phyloP scores from a whole-genome alignment of 129 eudicot species.

The Lactuca sativa region DNA sequence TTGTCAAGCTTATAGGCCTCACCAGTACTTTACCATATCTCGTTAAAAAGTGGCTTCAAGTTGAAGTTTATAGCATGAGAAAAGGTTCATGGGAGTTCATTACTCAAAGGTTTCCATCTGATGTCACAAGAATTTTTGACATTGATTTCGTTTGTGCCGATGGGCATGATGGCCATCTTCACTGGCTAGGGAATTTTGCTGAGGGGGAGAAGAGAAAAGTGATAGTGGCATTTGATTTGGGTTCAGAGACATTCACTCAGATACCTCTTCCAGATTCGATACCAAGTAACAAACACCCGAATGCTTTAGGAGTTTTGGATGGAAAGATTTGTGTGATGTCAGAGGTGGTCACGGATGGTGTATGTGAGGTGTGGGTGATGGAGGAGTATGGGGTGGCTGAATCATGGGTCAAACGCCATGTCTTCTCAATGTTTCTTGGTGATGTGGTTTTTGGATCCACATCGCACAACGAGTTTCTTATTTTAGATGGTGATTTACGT shows the following conservation, averaged over 20 bases:
- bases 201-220: too few species aligned
- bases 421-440: too few species aligned
- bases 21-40: too few species aligned
- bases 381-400: too few species aligned
- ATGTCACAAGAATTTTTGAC: not conserved
- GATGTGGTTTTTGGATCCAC: too few species aligned
- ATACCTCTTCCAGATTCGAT: not conserved
- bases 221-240: not conserved
- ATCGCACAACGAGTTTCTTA: not conserved
- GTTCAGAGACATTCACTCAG: not conserved
- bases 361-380: not conserved
- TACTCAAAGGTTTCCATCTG: not conserved
- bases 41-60: too few species aligned
- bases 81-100: not conserved
- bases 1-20: not conserved
- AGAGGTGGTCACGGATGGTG: not conserved
- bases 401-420: too few species aligned
- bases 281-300: too few species aligned
- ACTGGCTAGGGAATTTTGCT: not conserved
- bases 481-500: too few species aligned
- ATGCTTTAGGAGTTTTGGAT: not conserved
- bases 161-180: not conserved
- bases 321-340: slow-evolving; percentile 4
- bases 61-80: not conserved
- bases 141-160: not conserved